phyloP scores from a whole-genome alignment of 2,329 filamentous ascomycete genomes.

The Lachnellula suecica region DNA sequence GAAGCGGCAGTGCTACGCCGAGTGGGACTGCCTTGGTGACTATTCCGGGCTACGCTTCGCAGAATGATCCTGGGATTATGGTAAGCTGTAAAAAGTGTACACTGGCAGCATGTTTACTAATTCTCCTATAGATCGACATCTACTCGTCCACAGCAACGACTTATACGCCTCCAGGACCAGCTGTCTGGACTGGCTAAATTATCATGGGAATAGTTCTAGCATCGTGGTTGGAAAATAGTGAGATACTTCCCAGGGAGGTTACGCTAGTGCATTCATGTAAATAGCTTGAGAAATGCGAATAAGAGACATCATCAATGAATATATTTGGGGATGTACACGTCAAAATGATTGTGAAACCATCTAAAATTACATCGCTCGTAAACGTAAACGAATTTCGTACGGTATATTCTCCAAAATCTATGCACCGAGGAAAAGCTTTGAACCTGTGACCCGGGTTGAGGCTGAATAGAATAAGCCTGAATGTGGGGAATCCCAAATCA shows the following conservation, averaged over 20 bases:
- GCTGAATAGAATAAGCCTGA: no score
- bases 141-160: constrained; percentile 43
- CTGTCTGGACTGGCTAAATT: constrained; percentile 39
- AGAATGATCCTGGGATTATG: constrained; percentile 22
- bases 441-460: no score
- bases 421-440: no score
- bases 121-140: constrained; percentile 41
- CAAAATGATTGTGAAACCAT: no score
- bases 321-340: no score
- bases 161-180: constrained; percentile 48
- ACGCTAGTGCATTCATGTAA: neutral
- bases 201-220: neutral
- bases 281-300: neutral
- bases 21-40: constrained; percentile 17
- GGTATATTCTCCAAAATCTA: no score
- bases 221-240: neutral
- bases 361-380: no score
- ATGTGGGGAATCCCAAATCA: no score
- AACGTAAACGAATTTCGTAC: no score
- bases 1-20: constrained; percentile 44
- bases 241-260: neutral
- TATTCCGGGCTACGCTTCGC: constrained; percentile 24
- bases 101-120: constrained; percentile 3
- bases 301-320: no score
- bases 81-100: constrained; percentile 30